A percentile compares a stretch with the other conserved stretches of the same genome.
Conservation (phyloP, 768 basidiomycete genomes). For the Thelephora ganbajun region DNA sequence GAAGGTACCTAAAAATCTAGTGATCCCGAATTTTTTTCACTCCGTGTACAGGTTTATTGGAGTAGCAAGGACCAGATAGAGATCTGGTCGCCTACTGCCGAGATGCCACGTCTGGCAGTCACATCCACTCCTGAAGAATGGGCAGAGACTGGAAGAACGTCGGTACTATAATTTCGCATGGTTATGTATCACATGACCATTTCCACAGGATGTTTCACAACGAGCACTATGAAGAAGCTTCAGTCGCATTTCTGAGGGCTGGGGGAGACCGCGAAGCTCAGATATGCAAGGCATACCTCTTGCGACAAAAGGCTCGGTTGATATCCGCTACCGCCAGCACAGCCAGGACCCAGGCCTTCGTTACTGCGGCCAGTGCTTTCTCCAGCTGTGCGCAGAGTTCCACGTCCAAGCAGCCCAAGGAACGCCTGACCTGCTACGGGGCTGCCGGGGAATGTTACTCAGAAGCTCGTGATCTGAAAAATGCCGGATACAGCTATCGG, state of each 20-base stretch:
- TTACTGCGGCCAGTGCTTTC: slow-evolving; percentile 37
- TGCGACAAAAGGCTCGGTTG: slow-evolving; percentile 35
- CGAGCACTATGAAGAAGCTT: slow-evolving; percentile 36
- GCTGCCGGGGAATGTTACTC: slow-evolving; percentile 36
- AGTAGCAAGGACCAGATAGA: slow-evolving; percentile 28
- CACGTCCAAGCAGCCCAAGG: slow-evolving; percentile 14
- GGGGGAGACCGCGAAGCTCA: slow-evolving; percentile 24
- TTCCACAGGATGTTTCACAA: slow-evolving; percentile 23
- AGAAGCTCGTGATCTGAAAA: slow-evolving; percentile 26
- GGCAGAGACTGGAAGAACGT: slow-evolving; percentile 22
- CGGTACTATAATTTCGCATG: not conserved
- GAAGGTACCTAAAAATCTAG: no score
- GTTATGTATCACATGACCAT: not conserved
- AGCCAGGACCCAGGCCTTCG: slow-evolving; percentile 22
- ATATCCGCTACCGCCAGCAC: slow-evolving; percentile 11
- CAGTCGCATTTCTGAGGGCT: slow-evolving; percentile 40
- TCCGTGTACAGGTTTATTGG: slow-evolving; percentile 42
- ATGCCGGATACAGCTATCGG: slow-evolving; percentile 15
- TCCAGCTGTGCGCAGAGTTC: slow-evolving; percentile 22
- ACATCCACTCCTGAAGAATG: slow-evolving; percentile 37
- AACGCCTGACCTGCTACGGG: slow-evolving; percentile 20
- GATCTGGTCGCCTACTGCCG: slow-evolving; percentile 31
- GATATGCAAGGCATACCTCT: slow-evolving; percentile 37
- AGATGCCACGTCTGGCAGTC: slow-evolving; percentile 39
- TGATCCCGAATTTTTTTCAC: no score